Conservation (phyloP, 2,329 filamentous ascomycete genomes). For the Diaporthe vaccinii region DNA sequence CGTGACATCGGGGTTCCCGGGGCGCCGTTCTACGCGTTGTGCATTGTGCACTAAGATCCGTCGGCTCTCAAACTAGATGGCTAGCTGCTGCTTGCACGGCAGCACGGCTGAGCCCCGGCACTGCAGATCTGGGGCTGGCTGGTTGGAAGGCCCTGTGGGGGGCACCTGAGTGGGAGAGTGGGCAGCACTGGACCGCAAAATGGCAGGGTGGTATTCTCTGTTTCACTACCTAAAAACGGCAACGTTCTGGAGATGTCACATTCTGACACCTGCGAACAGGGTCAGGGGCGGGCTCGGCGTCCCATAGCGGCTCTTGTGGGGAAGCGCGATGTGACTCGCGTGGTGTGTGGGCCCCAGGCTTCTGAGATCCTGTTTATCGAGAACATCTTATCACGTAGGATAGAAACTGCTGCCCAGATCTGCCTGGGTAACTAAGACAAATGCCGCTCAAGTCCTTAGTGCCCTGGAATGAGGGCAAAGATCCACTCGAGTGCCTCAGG, state of each 20-base stretch:
- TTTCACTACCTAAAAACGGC: constrained; percentile 8
- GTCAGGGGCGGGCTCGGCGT: constrained; percentile 4
- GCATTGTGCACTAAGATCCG: neutral
- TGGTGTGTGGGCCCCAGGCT: neutral
- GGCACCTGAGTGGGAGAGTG: neutral
- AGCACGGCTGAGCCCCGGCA: neutral
- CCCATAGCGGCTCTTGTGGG: constrained; percentile 12
- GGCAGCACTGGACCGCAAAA: neutral
- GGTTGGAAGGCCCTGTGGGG: constrained; percentile 5
- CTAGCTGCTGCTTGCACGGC: neutral
- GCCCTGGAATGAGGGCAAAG: neutral
- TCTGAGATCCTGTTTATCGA: constrained; percentile 15
- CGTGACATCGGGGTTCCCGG: neutral
- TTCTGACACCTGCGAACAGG: constrained; percentile 28
- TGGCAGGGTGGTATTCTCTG: constrained; percentile 24
- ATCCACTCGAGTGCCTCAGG: neutral
- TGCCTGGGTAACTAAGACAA: neutral
- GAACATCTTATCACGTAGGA: constrained; percentile 3
- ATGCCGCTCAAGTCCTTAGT: neutral
- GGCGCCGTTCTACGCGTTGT: neutral
- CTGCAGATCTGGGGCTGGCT: constrained; percentile 14
- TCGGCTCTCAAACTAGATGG: neutral
- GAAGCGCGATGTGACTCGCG: constrained; percentile 21
- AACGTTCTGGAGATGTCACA: neutral
- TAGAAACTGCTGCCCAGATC: neutral